These are phyloP conservation scores for Phytophthora syringae DNA, from an alignment of 352 stramenopile species.

Conservation along the genomic window DNA sequence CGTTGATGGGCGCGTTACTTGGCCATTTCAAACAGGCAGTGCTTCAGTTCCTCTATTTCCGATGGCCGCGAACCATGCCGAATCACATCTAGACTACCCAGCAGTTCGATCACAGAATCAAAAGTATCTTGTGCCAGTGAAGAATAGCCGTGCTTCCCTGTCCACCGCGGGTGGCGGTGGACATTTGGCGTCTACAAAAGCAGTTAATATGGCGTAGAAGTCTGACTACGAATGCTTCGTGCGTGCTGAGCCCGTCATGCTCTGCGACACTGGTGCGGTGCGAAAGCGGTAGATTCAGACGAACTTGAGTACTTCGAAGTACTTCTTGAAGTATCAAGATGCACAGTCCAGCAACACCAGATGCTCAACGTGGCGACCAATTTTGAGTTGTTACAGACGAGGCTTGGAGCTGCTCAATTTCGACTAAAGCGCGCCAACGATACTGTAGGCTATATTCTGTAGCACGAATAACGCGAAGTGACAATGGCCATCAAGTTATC, in stretches of 20 bases:
- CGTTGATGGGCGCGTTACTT: not conserved
- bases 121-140: slow-evolving; percentile 5
- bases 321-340: too few species aligned
- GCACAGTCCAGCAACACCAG: too few species aligned
- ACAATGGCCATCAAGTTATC: slow-evolving; percentile 5
- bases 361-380: not conserved
- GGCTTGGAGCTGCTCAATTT: slow-evolving; percentile 8
- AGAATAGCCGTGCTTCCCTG: not conserved
- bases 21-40: slow-evolving; percentile 14
- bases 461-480: slow-evolving; percentile 13
- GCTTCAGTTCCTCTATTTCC: slow-evolving; percentile 13
- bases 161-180: too few species aligned
- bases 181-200: not conserved
- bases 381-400: slow-evolving; percentile 8
- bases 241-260: not conserved
- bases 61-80: not conserved
- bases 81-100: not conserved
- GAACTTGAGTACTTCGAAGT: too few species aligned
- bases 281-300: slow-evolving; percentile 25
- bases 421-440: slow-evolving; percentile 28
- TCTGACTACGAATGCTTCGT: not conserved
- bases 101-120: slow-evolving; percentile 19
- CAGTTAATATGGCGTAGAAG: slow-evolving; percentile 18
- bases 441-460: too few species aligned
- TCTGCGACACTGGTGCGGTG: slow-evolving; percentile 25